Percentiles rank a stretch among this genome's conserved stretches.
phyloP scores from a whole-genome alignment of 2,329 filamentous ascomycete genomes.

The Stemphylium lycopersici region DNA sequence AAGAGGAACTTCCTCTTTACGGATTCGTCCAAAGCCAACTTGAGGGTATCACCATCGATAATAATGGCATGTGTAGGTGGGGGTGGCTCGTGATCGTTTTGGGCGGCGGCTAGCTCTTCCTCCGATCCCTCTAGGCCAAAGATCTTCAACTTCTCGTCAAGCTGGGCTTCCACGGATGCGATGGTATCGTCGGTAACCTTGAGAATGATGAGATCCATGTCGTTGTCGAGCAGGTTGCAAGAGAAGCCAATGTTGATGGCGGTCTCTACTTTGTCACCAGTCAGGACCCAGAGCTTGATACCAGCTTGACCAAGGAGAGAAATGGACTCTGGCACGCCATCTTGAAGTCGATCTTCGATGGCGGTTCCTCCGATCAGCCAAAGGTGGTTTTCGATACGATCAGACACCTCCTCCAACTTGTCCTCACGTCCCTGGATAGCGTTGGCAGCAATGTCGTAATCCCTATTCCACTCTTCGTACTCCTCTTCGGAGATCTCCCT shows the following conservation, averaged over 20 bases:
- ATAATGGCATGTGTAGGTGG: slow-evolving; percentile 88
- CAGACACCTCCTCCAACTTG: slow-evolving; percentile 87
- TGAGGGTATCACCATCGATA: slow-evolving; percentile 92
- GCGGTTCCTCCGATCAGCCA: slow-evolving; percentile 90
- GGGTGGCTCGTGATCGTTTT: slow-evolving; percentile 83
- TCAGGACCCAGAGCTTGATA: slow-evolving; percentile 98
- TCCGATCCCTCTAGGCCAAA: slow-evolving; percentile 86
- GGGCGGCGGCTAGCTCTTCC: slow-evolving; percentile 79
- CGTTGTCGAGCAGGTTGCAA: slow-evolving; percentile 94
- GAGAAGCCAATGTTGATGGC: slow-evolving; percentile 99
- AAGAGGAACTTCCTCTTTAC: slow-evolving; percentile 92
- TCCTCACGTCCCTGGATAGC: slow-evolving; percentile 87
- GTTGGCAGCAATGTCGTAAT: slow-evolving; percentile 85
- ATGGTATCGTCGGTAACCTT: slow-evolving; percentile 79
- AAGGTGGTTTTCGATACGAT: slow-evolving; percentile 88
- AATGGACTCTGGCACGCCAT: slow-evolving; percentile 96
- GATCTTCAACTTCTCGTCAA: slow-evolving; percentile 72
- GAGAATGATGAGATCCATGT: slow-evolving; percentile 94
- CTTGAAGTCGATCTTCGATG: slow-evolving; percentile 95
- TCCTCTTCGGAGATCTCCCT: slow-evolving; percentile 79
- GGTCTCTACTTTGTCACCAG: slow-evolving; percentile 97
- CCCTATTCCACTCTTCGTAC: slow-evolving; percentile 81
- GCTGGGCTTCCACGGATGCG: slow-evolving; percentile 67
- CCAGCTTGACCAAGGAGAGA: slow-evolving; percentile 87
- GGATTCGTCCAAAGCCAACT: slow-evolving; percentile 80